Base-by-base conservation (phyloP, 768 basidiomycete species). In the Collybia sp. region DNA sequence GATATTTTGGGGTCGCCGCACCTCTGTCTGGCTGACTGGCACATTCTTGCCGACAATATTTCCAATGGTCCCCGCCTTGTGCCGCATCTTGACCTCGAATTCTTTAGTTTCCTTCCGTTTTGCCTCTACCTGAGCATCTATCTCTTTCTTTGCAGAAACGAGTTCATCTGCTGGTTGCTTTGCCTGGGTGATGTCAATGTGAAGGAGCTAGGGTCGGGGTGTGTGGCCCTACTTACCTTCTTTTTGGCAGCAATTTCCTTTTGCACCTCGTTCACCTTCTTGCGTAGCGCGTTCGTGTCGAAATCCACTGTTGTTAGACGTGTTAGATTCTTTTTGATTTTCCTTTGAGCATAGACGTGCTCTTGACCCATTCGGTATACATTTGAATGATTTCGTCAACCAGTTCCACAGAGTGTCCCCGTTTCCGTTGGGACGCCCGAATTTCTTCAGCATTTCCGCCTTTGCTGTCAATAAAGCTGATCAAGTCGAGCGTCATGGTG, bases 181-280 rank as follows among this genome's bases (percentile, higher is more conserved):
- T 12, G 89, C 92, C 93, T 96, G 56, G 11, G 42, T 25, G 20
- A 8, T 30, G 25, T 8, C 12, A 15, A 30, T 47, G 13, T 9
- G 15, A 37, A 33, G 36, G 32, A 25, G 45, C 42, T 20, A 45
- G 19, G 35, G 13, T 4, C 13, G 11, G 31, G 13, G 10, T 18
- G 6, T 20, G 4, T 8, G 8, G 4, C 25, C 8, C 25, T 25
- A 39, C 61, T 25, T 46, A 82, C 92, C 83, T 95, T 98, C 68
- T 92, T 96, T 80, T 93, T 96, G 2, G 79, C 75, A 10, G 82
- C 83, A 58, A 99, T 97, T 65, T 97, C 82, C 65, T 98, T 99
- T 72, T 99, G 94, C 10, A 94, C 73, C 12, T 79, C 80, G 57
- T 99, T 98, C 34, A 90, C 80, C 55, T 90, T 77, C 63, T 94